phyloP scores from a whole-genome alignment of 2,329 filamentous ascomycete species.

The Aureobasidium lini region DNA sequence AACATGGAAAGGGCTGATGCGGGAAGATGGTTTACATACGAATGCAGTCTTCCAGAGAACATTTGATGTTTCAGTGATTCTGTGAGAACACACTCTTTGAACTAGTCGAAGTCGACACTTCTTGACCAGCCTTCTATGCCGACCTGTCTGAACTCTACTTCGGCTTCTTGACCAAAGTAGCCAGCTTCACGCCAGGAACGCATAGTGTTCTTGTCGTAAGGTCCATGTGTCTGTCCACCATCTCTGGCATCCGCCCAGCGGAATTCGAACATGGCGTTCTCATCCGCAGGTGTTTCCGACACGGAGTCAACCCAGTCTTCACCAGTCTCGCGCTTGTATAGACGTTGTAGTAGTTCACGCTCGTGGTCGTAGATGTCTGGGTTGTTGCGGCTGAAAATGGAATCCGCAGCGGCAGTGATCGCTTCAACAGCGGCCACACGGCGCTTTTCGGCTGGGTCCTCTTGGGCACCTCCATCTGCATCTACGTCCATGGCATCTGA shows the following conservation, averaged over 20 bases:
- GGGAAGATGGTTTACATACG: background rate
- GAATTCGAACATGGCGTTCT: constrained; percentile 63
- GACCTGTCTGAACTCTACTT: constrained; percentile 54
- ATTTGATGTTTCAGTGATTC: background rate
- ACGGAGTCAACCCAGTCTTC: constrained; percentile 63
- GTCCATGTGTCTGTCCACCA: constrained; percentile 70
- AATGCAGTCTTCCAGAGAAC: too few relatives aligned
- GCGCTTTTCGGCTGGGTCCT: constrained; percentile 61
- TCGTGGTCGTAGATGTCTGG: constrained; percentile 89
- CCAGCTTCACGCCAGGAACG: constrained; percentile 83
- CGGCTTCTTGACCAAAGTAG: constrained; percentile 69
- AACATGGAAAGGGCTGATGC: background rate
- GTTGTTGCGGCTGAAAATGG: constrained; percentile 72
- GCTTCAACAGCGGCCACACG: constrained; percentile 68
- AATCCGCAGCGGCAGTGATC: constrained; percentile 85
- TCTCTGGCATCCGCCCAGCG: constrained; percentile 86
- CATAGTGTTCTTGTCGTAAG: constrained; percentile 81
- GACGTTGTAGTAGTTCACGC: constrained; percentile 72
- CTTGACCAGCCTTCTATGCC: constrained; percentile 38
- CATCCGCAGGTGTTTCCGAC: constrained; percentile 17
- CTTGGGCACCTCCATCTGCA: constrained; percentile 27
- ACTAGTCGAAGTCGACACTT: constrained; percentile 27
- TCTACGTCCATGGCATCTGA: constrained; percentile 63
- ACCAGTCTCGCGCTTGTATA: constrained; percentile 77
- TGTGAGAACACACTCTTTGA: background rate